Conservation (phyloP, 345 rosid genomes). For the Gossypioides kirkii region DNA sequence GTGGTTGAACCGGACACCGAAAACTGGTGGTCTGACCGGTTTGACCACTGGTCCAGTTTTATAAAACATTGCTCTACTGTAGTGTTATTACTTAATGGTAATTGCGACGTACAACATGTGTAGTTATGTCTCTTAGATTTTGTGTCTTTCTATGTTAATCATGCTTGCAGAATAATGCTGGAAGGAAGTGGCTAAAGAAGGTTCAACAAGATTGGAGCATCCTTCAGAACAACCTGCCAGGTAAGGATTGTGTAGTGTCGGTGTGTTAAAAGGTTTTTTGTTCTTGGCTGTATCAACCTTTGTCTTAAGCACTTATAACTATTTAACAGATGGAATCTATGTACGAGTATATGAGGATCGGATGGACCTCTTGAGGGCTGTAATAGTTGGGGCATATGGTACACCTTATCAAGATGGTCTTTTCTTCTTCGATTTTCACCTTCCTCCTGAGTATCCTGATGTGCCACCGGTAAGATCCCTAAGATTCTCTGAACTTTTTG, state of each 20-base stretch:
- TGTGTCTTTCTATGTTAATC: neutral
- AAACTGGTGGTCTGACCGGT: too few relatives aligned
- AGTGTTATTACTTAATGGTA: neutral
- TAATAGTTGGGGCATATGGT: conserved; percentile 88
- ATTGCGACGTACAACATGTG: neutral
- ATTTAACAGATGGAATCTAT: conserved; percentile 69
- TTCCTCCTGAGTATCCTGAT: conserved; percentile 80
- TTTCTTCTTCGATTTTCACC: conserved; percentile 93
- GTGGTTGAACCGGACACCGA: too few relatives aligned
- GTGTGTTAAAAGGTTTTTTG: neutral
- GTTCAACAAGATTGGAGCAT: conserved; percentile 97
- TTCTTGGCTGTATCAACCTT: neutral
- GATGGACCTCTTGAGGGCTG: conserved; percentile 94
- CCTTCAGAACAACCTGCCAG: conserved; percentile 95
- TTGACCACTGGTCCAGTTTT: too few relatives aligned
- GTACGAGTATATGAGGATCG: conserved; percentile 89
- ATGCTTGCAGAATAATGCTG: conserved; percentile 55
- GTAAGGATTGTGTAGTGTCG: conserved; percentile 35
- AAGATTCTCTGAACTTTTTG: neutral
- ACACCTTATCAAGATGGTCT: conserved; percentile 99
- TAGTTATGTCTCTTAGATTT: neutral
- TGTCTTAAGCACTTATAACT: conserved; percentile 2
- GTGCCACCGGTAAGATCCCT: conserved; percentile 69
- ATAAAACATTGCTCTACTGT: too few relatives aligned
- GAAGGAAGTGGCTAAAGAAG: conserved; percentile 90